Conservation (phyloP, 1,284 basidiomycete genomes). For the Cutaneotrichosporon daszewskae region DNA sequence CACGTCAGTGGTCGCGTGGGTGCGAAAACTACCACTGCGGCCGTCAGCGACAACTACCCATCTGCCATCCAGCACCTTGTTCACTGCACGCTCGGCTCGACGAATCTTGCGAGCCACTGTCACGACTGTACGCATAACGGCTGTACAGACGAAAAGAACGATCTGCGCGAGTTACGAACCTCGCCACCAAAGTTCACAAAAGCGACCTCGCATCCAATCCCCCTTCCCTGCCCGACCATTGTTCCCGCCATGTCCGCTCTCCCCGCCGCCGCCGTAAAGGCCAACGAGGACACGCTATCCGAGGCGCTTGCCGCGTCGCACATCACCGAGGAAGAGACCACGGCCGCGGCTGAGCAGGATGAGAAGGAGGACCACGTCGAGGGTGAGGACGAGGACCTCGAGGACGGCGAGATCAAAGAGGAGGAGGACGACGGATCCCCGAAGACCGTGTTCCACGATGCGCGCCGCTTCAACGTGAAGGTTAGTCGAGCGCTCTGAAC, state of each 20-base stretch:
- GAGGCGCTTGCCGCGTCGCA: conserved; percentile 34
- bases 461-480: conserved; percentile 86
- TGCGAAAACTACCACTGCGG: too few relatives aligned
- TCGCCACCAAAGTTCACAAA: too few relatives aligned
- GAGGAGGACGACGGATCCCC: conserved; percentile 47
- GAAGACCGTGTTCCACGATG: conserved; percentile 84
- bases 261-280: conserved; percentile 27
- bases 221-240: background rate
- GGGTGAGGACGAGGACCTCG: conserved; percentile 28
- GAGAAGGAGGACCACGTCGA: background rate
- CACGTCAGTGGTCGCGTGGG: too few relatives aligned
- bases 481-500: conserved; percentile 49
- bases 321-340: conserved; percentile 21
- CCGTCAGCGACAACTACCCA: too few relatives aligned
- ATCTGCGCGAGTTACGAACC: too few relatives aligned
- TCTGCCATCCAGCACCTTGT: too few relatives aligned
- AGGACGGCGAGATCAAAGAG: conserved; percentile 37
- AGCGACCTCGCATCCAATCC: too few relatives aligned
- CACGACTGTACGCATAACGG: too few relatives aligned
- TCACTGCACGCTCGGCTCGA: too few relatives aligned
- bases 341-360: conserved; percentile 18
- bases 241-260: conserved; percentile 19
- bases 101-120: too few relatives aligned
- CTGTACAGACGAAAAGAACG: too few relatives aligned
- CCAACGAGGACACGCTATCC: conserved; percentile 31